Base-by-base conservation (phyloP, 2,329 filamentous ascomycete genomes). In the Fusarium sp. region DNA sequence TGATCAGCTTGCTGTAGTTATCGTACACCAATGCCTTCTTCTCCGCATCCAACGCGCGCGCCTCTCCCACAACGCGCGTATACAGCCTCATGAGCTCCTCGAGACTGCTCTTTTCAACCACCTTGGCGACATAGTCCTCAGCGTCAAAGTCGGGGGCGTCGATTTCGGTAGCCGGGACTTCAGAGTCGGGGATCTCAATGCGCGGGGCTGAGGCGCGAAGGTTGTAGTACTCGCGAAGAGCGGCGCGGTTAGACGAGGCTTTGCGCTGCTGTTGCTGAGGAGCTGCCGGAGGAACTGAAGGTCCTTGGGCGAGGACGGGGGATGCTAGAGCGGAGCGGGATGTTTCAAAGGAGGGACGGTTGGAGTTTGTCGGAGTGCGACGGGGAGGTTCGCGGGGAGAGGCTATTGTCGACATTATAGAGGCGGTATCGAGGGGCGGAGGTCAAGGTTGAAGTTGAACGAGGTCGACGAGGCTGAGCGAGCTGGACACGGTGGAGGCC, bases 11-110 rank as follows among this genome's bases (percentile, higher is more conserved):
- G 67, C 90, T 95, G 76, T 98, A 99, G 73, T 99, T 99, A 75
- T 99, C 94, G 75, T 99, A 99, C 5, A 99, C 95, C 60, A 99
- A 79, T 2, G 94, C 93, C 78, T 99, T 99, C 76, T 95, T 90
- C 82, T 99, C 95, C 21, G 94, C 94, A 71, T 98, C 95, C 15
- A 99, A 82, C 3, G 92, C 93, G 33, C 93, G 81, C 43, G 97
- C 94, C 77, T 98, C 94, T 65, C 87, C 84, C 66, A 94, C 77
- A 9, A 94, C 81, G 19, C 85, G 83, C 42, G 89, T 87, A 72
- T 95, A 93, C 1, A 89, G 80, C 49, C 82, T 82, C 70, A 95
- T 72, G 49, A 95, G 78, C 50, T 89, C 89, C 70, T 88, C 85
- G 31, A 95, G 78, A 6, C 83, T 82, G 70, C 85, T 84, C 49